Evolutionary conservation across 768 basidiomycete genomes (phyloP), one percentile per base, ranked within the genome.

Genomic region (Kwoniella shandongensis): DNA sequence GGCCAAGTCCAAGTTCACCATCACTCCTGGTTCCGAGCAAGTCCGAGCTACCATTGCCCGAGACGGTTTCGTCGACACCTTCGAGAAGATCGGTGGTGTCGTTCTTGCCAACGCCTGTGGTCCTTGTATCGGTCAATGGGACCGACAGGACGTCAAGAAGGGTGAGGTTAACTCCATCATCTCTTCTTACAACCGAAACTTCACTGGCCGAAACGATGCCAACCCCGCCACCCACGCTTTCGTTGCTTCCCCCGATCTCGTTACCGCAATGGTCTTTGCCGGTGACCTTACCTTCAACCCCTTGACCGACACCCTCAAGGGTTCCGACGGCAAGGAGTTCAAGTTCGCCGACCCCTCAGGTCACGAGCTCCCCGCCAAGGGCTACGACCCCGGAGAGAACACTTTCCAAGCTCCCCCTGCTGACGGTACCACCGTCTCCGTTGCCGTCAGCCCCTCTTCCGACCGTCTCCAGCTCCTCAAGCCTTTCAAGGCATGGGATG

Each of bases 131-230:
- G 96, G 96, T 71, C 94, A 98, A 78, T 99, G 96, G 96, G 94
- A 98, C 80, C 83, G 96, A 75, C 80, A 85, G 72, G 96, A 99
- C 67, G 90, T 98, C 47, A 87, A 90, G 84, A 98, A 91, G 84
- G 96, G 94, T 73, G 90, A 89, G 69, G 81, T 83, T 69, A 99
- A 98, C 85, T 94, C 96, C 42, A 99, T 98, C 82, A 90, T 99
- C 79, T 94, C 94, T 50, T 97, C 93, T 18, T 99, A 99, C 85
- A 99, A 99, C 86, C 93, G 96, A 78, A 99, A 99, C 86, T 99
- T 99, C 82, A 98, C 96, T 66, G 96, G 94, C 56, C 91, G 96
- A 75, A 99, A 99, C 79, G 96, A 98, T 72, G 93, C 96, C 69
- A 98, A 99, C 85, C 92, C 94, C 20, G 92, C 92, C 61, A 99